Conservation (phyloP, 1,139 yeast genomes). For the Wickerhamiella infanticola region DNA sequence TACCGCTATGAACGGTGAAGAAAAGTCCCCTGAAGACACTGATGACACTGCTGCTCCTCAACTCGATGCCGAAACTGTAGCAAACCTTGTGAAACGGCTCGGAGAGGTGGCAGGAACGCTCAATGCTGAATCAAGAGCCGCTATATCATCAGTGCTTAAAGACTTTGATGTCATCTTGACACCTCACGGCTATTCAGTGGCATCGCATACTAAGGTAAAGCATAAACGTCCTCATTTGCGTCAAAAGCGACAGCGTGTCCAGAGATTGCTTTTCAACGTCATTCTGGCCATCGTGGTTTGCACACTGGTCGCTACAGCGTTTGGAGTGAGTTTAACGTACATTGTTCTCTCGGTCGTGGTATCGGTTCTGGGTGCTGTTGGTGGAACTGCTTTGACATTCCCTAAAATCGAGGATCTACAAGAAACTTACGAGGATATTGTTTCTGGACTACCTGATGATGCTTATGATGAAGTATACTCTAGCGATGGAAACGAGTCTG, state of each 20-base stretch:
- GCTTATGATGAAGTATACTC: background rate
- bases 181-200: background rate
- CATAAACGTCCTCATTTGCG: background rate
- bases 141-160: background rate
- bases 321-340: background rate
- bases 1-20: background rate
- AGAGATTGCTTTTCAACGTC: background rate
- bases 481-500: background rate
- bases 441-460: background rate
- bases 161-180: background rate
- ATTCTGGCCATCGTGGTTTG: background rate
- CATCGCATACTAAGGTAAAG: background rate
- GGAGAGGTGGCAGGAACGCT: background rate
- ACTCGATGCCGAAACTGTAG: background rate
- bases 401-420: background rate
- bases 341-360: background rate
- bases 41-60: background rate
- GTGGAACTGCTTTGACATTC: background rate
- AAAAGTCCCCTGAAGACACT: background rate
- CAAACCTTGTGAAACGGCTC: background rate
- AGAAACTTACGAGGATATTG: background rate
- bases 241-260: background rate
- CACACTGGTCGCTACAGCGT: background rate
- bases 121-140: background rate
- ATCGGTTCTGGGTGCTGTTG: background rate